Evolutionary conservation across 306 rosid species (phyloP), one percentile per base, ranked within the genome.

Genomic region (Dryas alaskensis): DNA sequence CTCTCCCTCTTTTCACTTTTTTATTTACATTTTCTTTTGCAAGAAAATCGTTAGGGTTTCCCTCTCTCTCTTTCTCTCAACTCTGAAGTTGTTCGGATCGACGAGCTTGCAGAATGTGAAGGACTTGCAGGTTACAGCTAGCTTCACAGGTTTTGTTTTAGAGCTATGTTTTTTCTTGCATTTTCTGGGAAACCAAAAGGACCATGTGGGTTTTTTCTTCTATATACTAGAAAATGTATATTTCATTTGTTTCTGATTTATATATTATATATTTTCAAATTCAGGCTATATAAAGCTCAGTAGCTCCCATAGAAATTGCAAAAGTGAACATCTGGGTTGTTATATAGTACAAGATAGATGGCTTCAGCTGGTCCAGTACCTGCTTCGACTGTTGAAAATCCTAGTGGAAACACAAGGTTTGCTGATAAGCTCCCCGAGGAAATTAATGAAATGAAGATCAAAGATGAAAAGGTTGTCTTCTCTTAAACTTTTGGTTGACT

Each of bases 361-460:
- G 92, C 87, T 54, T 84, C 84, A 39, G 76, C 71, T 39, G 72
- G 54, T 57, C 7, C 60, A 25, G 75, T 70, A 44, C 74, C 48
- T 31, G 76, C 72, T 67, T 52, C 78, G 4, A 60, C 76, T 49
- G 80, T 77, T 58, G 85, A 71, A 42, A 87, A 81, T 75, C 80
- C 70, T 22, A 53, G 73, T 19, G 77, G 79, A 9, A 70, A 22
- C 22, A 31, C 80, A 3, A 68, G 72, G 69, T 77, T 80, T 25
- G 83, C 81, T 57, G 90, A 84, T 71, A 86, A 74, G 74, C 80
- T 86, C 11, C 87, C 90, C 4, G 88, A 86, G 79, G 90, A 67
- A 50, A 83, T 86, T 44, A 86, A 80, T 64, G 93, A 84, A 73
- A 86, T 88, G 93, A 88, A 86, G 84, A 86, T 88, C 74, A 86